Percentiles rank a stretch among this genome's conserved stretches.
These are phyloP conservation scores for Yarrowia divulgata DNA, from an alignment of 805 yeast species.

Conservation along the genomic window DNA sequence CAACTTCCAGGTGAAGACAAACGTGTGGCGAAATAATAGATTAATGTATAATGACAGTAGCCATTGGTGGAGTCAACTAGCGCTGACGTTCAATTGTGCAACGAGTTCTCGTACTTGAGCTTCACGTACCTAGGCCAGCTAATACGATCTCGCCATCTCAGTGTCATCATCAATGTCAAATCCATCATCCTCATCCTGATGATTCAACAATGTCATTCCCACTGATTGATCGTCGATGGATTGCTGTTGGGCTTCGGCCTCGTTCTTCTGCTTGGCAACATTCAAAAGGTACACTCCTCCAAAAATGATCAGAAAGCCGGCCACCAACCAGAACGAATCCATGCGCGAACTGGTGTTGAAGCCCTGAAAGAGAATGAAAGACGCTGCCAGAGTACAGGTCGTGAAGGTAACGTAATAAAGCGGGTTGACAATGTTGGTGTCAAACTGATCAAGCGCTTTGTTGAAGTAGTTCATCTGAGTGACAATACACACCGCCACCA, in stretches of 20 bases:
- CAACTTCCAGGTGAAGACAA: no score
- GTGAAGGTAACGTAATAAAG: constrained; percentile 90
- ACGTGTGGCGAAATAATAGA: constrained; percentile 1
- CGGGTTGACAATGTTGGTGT: constrained; percentile 90
- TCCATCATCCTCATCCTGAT: constrained; percentile 33
- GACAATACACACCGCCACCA: constrained; percentile 79
- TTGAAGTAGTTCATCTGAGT: constrained; percentile 95
- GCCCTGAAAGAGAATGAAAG: constrained; percentile 84
- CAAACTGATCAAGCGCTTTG: constrained; percentile 91
- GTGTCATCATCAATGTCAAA: constrained; percentile 8
- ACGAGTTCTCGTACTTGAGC: no score
- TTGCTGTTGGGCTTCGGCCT: constrained; percentile 41
- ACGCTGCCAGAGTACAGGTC: constrained; percentile 83
- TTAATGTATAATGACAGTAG: constrained; percentile 10
- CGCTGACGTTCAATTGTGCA: no score
- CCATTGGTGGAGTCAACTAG: no score
- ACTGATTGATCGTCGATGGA: constrained; percentile 43
- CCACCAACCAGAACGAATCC: constrained; percentile 69
- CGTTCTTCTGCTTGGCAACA: constrained; percentile 56
- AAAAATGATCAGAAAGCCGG: constrained; percentile 86
- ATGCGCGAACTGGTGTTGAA: constrained; percentile 85
- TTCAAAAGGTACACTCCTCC: constrained; percentile 85
- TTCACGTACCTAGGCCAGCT: no score
- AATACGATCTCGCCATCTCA: constrained; percentile 5
- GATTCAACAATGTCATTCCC: constrained; percentile 45